Evolutionary conservation across 192 early-diverging fungal genomes (phyloP).

Genomic region (Coemansia sp.): DNA sequence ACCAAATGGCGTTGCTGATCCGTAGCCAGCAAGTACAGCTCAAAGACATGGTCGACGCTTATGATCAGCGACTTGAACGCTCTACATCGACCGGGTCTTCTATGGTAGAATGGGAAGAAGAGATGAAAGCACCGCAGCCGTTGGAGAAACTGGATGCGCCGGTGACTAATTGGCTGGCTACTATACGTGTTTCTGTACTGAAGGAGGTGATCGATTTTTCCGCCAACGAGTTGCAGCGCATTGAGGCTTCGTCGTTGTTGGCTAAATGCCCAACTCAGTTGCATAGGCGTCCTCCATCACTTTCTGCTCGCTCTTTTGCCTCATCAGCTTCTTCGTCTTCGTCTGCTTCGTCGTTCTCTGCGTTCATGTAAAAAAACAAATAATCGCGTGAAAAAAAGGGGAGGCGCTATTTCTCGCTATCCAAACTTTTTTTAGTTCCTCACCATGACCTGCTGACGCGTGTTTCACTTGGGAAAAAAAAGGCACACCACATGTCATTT

Average conservation of each 20-base stretch:
- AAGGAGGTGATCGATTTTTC: constrained; percentile 43
- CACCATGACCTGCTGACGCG: neutral
- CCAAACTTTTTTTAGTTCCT: neutral
- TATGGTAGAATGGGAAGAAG: constrained; percentile 18
- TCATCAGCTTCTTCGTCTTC: neutral
- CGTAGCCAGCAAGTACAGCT: constrained; percentile 33
- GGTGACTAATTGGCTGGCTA: constrained; percentile 27
- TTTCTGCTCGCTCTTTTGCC: neutral
- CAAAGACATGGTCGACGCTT: constrained; percentile 16
- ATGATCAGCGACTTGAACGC: constrained; percentile 11
- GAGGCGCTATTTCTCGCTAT: neutral
- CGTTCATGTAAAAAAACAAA: neutral
- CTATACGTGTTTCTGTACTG: constrained; percentile 22
- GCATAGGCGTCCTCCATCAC: constrained; percentile 1
- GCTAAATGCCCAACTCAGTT: constrained; percentile 1
- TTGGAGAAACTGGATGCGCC: neutral
- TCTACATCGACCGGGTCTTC: constrained; percentile 5
- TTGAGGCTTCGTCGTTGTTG: constrained; percentile 30
- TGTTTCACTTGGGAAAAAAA: neutral
- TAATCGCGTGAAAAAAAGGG: neutral
- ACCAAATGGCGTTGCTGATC: constrained; percentile 49
- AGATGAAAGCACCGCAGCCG: neutral
- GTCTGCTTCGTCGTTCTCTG: constrained; percentile 1
- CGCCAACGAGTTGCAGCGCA: constrained; percentile 15
- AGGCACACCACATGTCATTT: neutral